Evolutionary conservation across 192 early-diverging fungal species (phyloP).

Genomic region (Umbelopsis ramanniana): DNA sequence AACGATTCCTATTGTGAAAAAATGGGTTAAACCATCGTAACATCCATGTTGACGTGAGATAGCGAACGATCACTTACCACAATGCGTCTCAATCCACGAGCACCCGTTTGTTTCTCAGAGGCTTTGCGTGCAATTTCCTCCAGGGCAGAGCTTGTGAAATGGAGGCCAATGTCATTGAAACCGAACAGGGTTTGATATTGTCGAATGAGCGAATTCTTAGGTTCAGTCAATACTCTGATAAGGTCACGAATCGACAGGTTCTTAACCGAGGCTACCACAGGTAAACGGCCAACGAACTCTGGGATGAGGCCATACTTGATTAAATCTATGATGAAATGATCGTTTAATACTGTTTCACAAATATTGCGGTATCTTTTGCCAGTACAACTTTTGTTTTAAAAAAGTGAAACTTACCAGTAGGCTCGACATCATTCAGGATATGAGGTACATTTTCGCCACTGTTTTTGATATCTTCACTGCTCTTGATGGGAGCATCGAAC

Average conservation of each 20-base stretch:
- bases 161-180: conserved; percentile 66
- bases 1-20: conserved; percentile 61
- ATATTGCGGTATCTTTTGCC: neutral
- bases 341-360: neutral
- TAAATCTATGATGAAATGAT: conserved; percentile 53
- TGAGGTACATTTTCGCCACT: conserved; percentile 38
- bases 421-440: conserved; percentile 26
- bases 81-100: conserved; percentile 85
- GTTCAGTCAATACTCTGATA: conserved; percentile 77
- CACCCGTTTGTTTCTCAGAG: conserved; percentile 82
- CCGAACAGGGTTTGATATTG: conserved; percentile 82
- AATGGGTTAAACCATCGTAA: neutral
- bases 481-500: conserved; percentile 59
- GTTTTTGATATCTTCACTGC: neutral
- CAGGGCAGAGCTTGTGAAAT: conserved; percentile 73
- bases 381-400: too few species aligned
- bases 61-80: conserved; percentile 54
- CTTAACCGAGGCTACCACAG: conserved; percentile 78
- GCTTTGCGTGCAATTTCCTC: conserved; percentile 75
- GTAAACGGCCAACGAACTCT: conserved; percentile 90
- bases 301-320: conserved; percentile 89
- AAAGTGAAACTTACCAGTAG: conserved; percentile 3
- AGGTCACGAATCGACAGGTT: conserved; percentile 70
- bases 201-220: conserved; percentile 79
- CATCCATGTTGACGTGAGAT: neutral